phyloP scores from a whole-genome alignment of 331 rosid genomes.

The Spiraea crenata region DNA sequence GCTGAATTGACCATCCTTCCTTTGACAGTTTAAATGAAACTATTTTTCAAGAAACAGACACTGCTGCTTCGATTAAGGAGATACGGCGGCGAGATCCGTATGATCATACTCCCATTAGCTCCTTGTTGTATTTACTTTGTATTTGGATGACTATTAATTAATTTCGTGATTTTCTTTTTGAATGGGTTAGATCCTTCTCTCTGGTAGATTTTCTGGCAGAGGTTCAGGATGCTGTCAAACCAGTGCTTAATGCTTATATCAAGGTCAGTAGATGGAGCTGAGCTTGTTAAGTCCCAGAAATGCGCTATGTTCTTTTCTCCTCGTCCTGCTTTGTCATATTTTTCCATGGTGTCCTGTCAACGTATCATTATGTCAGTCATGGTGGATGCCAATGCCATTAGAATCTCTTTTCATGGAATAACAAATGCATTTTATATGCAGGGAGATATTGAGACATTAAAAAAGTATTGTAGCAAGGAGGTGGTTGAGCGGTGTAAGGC shows the following conservation, averaged over 20 bases:
- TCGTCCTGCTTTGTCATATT: neutral
- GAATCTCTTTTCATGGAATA: conserved; percentile 21
- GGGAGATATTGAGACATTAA: conserved; percentile 79
- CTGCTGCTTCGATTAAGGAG: conserved; percentile 83
- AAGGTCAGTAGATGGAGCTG: conserved; percentile 43
- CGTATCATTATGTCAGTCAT: conserved; percentile 9
- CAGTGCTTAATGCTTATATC: conserved; percentile 80
- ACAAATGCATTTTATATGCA: conserved; percentile 24
- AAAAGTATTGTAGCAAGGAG: conserved; percentile 75
- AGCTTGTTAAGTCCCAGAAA: conserved; percentile 16
- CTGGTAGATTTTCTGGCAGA: conserved; percentile 78
- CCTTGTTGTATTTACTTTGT: conserved; percentile 22
- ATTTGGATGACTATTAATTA: conserved; percentile 14
- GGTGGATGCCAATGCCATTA: conserved; percentile 12
- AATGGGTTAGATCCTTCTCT: conserved; percentile 58
- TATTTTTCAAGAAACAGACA: conserved; percentile 83
- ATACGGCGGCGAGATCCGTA: conserved; percentile 90
- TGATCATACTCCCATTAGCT: conserved; percentile 27
- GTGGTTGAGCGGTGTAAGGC: conserved; percentile 92
- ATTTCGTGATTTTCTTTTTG: conserved; percentile 12
- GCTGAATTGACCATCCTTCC: conserved; percentile 20
- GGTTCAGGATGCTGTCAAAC: conserved; percentile 83
- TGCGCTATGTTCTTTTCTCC: conserved; percentile 1
- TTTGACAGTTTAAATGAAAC: conserved; percentile 76
- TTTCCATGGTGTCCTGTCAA: neutral